phyloP scores from a whole-genome alignment of 768 basidiomycete genomes.

The Lactarius indigo region DNA sequence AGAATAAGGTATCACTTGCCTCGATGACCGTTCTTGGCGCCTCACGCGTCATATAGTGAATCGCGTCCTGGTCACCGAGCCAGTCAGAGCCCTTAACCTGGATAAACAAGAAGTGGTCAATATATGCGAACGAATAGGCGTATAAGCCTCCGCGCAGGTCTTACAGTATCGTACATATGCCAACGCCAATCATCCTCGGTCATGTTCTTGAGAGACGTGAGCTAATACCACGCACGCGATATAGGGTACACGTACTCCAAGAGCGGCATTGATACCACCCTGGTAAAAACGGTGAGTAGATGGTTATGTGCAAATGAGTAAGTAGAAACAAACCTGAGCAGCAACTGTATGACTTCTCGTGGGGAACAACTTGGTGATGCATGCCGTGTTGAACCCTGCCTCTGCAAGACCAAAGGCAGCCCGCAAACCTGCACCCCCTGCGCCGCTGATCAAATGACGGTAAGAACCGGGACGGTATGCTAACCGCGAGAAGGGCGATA shows the following conservation, averaged over 20 bases:
- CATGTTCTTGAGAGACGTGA: conserved; percentile 67
- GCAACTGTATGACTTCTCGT: conserved; percentile 99
- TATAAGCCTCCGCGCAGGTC: conserved; percentile 27
- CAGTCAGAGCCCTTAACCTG: conserved; percentile 99
- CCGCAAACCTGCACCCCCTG: conserved; percentile 96
- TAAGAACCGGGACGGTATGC: not conserved
- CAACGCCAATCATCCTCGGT: conserved; percentile 99
- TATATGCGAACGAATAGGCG: not conserved
- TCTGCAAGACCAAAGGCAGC: conserved; percentile 98
- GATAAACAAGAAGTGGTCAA: conserved; percentile 1
- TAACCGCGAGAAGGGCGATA: not conserved
- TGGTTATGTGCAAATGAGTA: not conserved
- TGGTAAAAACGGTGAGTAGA: conserved; percentile 30
- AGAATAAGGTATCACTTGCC: conserved; percentile 39
- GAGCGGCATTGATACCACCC: conserved; percentile 98
- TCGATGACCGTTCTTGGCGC: conserved; percentile 93
- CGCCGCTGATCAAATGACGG: conserved; percentile 58
- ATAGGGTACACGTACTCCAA: conserved; percentile 61
- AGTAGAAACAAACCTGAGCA: conserved; percentile 66
- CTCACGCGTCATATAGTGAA: conserved; percentile 99
- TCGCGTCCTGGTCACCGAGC: conserved; percentile 99
- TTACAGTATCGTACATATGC: conserved; percentile 96
- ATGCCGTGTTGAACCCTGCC: conserved; percentile 97
- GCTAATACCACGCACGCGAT: not conserved
- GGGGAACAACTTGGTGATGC: conserved; percentile 98